Conservation (phyloP, 1,139 yeast genomes). For the Pneumocystis canis region DNA sequence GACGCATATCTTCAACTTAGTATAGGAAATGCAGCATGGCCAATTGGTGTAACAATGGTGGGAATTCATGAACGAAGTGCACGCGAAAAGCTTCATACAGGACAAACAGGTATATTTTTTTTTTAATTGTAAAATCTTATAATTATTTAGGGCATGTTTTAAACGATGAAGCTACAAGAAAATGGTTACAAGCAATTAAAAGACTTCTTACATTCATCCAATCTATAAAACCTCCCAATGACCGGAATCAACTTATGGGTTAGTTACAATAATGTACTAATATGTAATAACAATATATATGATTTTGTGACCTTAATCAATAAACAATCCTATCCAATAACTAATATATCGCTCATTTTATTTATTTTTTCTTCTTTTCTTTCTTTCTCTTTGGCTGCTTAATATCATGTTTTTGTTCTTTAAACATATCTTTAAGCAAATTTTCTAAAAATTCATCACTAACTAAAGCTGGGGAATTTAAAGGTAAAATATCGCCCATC, state of each 20-base stretch:
- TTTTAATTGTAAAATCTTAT: constrained; percentile 11
- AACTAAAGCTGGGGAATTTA: constrained; percentile 62
- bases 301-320: constrained; percentile 14
- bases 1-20: constrained; percentile 63
- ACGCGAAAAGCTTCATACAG: constrained; percentile 29
- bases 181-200: constrained; percentile 17
- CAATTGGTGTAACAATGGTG: constrained; percentile 67
- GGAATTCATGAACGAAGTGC: constrained; percentile 69
- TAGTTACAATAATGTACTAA: background rate
- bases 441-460: constrained; percentile 71
- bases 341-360: constrained; percentile 1
- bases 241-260: background rate
- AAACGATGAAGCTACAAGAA: constrained; percentile 60
- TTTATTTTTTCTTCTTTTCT: constrained; percentile 13
- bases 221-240: background rate
- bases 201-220: constrained; percentile 8
- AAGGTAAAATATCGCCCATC: constrained; percentile 75
- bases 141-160: constrained; percentile 48
- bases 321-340: constrained; percentile 12
- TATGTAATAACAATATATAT: constrained; percentile 14
- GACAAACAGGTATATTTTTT: constrained; percentile 18
- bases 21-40: constrained; percentile 87
- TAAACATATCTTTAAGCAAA: constrained; percentile 44
- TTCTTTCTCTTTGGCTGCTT: background rate
- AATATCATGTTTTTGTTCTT: constrained; percentile 26